Evolutionary conservation across 2,329 filamentous ascomycete genomes (phyloP), one percentile per base, ranked within the genome.

Genomic region (Xylaria sp.): DNA sequence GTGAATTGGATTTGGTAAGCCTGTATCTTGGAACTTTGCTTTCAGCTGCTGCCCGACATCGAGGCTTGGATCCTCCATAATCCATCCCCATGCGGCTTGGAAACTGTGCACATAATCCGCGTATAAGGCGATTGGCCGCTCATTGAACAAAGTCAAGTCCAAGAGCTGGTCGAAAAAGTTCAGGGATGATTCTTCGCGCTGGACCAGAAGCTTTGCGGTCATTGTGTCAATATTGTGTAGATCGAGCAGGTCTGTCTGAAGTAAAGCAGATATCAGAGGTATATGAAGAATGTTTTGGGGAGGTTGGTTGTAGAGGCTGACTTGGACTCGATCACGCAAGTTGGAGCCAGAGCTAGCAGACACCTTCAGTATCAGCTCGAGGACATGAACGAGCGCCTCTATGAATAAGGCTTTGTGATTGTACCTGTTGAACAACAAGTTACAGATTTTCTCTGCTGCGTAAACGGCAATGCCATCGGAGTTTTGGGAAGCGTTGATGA

Each of bases 51-150:
- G 88, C 11, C 87, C 91, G 21, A 86, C 80, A 21, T 80, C 73
- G 2, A 91, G 82, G 42, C 82, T 82, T 1, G 90, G 84, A 15
- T 96, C 89, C 66, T 94, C 91, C 6, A 82, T 80, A 35, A 96
- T 85, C 92, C 93, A 97, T 49, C 86, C 80, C 79, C 91, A 94
- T 42, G 95, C 88, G 49, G 88, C 90, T 67, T 94, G 89, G 57
- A 97, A 83, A 60, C 92, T 96, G 65, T 87, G 85, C 6, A 92
- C 89, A 72, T 97, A 96, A 77, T 98, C 93, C 1, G 93, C 89
- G 70, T 92, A 91, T 50, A 97, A 80, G 1, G 90, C 91, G 40
- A 90, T 85, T 0, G 92, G 92, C 46, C 89, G 87, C 50, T 93
- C 91, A 68, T 87, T 91, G 52, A 96, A 84, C 8, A 97, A 80